A percentile compares a stretch with the other conserved stretches of the same genome.
Conservation (phyloP, 441 rosid genomes). For the Metrosideros polymorpha region DNA sequence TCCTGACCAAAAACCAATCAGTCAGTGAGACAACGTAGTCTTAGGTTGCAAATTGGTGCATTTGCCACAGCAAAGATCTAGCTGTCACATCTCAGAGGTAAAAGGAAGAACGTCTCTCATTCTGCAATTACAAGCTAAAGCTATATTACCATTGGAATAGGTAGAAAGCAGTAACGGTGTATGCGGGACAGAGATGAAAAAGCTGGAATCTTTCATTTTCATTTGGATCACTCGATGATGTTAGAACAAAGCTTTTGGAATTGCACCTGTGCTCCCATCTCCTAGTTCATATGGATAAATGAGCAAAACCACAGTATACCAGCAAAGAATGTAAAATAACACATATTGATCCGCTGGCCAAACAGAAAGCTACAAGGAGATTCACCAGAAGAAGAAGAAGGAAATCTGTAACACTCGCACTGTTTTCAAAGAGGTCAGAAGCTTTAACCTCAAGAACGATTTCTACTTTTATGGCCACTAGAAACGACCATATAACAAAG, state of each 20-base stretch:
- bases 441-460: neutral
- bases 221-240: neutral
- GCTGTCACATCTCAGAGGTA: neutral
- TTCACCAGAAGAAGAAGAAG: rapidly evolving
- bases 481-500: rapidly evolving
- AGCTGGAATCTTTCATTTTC: neutral
- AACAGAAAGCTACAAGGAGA: neutral
- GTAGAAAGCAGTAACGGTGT: neutral
- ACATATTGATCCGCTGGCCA: neutral
- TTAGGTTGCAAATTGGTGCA: neutral
- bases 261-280: neutral
- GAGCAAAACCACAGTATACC: neutral
- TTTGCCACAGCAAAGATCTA: neutral
- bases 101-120: neutral
- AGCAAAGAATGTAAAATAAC: neutral
- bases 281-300: neutral
- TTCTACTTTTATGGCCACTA: neutral
- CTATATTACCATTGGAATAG: neutral
- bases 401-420: neutral
- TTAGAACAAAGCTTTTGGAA: neutral
- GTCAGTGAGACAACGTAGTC: neutral
- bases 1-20: neutral
- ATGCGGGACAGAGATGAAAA: neutral
- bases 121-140: neutral
- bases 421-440: neutral